Evolutionary conservation across 352 stramenopile genomes (phyloP).

Genomic region (Aphanomyces invadans): DNA sequence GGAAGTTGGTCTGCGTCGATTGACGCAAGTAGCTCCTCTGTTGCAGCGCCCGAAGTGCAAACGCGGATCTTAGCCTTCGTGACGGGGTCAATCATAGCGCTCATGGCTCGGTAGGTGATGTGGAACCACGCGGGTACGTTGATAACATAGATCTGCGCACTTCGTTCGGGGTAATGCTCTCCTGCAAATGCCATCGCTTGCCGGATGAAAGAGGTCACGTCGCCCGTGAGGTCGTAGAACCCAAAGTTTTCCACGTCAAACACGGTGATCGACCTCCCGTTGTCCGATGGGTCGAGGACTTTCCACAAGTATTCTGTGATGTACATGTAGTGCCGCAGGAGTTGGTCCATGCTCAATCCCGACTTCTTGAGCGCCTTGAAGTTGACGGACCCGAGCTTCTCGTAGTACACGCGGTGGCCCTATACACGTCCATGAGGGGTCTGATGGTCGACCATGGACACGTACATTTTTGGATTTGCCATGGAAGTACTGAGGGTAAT

Average conservation of each 20-base stretch:
- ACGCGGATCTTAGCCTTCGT: slow-evolving; percentile 81
- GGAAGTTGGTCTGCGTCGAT: slow-evolving; percentile 21
- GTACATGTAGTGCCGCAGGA: slow-evolving; percentile 88
- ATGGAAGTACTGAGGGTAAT: slow-evolving; percentile 88
- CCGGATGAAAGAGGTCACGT: slow-evolving; percentile 86
- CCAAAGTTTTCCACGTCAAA: slow-evolving; percentile 78
- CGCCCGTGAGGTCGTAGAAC: slow-evolving; percentile 84
- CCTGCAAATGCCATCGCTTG: slow-evolving; percentile 79
- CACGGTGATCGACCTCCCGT: slow-evolving; percentile 69
- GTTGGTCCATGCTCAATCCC: slow-evolving; percentile 78
- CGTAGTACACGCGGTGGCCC: slow-evolving; percentile 57
- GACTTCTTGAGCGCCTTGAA: slow-evolving; percentile 82
- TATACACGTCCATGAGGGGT: background rate
- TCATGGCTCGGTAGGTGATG: slow-evolving; percentile 89
- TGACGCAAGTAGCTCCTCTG: slow-evolving; percentile 11
- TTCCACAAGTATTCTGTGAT: slow-evolving; percentile 88
- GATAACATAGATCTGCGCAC: slow-evolving; percentile 91
- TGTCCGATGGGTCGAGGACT: slow-evolving; percentile 65
- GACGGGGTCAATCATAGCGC: slow-evolving; percentile 88
- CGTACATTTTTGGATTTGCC: slow-evolving; percentile 56
- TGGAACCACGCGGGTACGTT: slow-evolving; percentile 95
- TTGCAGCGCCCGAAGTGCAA: slow-evolving; percentile 12
- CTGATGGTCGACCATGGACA: background rate
- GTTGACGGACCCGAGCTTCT: slow-evolving; percentile 78
- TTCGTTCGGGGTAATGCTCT: slow-evolving; percentile 89